Conservation (phyloP, 495 filamentous ascomycete genomes). For the Melanomma pulvis-pyrius region DNA sequence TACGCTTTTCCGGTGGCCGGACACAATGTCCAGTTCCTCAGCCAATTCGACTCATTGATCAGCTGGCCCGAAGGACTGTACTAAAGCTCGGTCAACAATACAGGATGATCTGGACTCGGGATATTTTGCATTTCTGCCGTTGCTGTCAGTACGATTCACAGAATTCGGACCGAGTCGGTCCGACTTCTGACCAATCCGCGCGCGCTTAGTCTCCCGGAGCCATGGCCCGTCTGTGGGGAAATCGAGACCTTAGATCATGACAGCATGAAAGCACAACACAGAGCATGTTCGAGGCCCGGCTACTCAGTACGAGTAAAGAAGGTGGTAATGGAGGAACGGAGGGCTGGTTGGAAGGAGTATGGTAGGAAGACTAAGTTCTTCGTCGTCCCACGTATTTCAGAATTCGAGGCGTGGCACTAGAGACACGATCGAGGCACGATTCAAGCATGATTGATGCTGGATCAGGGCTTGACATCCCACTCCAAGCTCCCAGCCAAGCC, state of each 20-base stretch:
- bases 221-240: no score
- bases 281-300: no score
- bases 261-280: no score
- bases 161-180: neutral
- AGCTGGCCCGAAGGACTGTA: neutral
- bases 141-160: neutral
- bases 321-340: no score
- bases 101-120: neutral
- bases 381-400: no score
- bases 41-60: slow-evolving; percentile 3
- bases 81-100: neutral
- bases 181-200: slow-evolving; percentile 2
- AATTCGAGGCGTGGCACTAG: no score
- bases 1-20: slow-evolving; percentile 21
- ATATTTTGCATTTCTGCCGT: neutral
- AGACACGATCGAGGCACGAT: no score
- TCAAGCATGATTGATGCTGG: neutral
- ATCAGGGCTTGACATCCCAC: slow-evolving; percentile 1
- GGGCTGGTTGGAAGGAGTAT: no score
- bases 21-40: neutral
- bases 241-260: no score
- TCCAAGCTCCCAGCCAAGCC: neutral
- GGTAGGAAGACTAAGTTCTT: no score
- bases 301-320: no score
- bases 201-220: neutral